Evolutionary conservation across 441 rosid species (phyloP), one percentile per base, ranked within the genome.

Genomic region (Melastoma candidum): DNA sequence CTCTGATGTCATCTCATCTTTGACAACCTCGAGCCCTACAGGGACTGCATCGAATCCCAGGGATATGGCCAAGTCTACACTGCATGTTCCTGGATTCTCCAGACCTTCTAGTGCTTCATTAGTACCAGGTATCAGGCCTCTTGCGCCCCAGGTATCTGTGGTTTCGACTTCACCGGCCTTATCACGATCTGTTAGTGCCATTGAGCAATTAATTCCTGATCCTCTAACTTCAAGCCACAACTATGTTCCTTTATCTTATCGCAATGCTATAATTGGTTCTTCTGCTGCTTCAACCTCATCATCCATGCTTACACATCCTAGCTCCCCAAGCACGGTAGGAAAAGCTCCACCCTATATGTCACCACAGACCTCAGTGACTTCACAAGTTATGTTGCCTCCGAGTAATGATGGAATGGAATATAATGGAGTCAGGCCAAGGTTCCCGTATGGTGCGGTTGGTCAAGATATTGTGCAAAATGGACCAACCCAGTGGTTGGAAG

Each of bases 21-120:
- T 61, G 12, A 59, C 61, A 53, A 41, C 48, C 50, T 73, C 78
- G 27, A 54, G 68, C 24, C 82, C 71, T 61, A 66, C n/a, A 12
- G 36, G 56, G 43, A 17, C 67, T 47, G 24, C 48, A 22, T 54
- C 60, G 3, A 85, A 74, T 9, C 41, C 41, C 41, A 36, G 41
- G 8, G 41, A 36, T 4, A 9, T 36, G 41, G 44, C 71, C 52
- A 75, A 71, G 53, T 66, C 76, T 44, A 9, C 53, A 3, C 77
- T 57, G 41, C 79, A 76, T 63, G 68, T 70, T 36, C 71, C 95
- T 54, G 62, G 64, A 52, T 66, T 78, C 71, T 77, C 96, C 44
- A 89, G 97, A 78, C 96, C 97, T 46, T 84, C 84, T 46, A 89
- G 95, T 75, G 88, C 96, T 66, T 95, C 99, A 24, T 57, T 93